Percentiles rank a stretch among this genome's conserved stretches.
Evolutionary conservation across 805 yeast species (phyloP).

Genomic region (Candida saitoana): DNA sequence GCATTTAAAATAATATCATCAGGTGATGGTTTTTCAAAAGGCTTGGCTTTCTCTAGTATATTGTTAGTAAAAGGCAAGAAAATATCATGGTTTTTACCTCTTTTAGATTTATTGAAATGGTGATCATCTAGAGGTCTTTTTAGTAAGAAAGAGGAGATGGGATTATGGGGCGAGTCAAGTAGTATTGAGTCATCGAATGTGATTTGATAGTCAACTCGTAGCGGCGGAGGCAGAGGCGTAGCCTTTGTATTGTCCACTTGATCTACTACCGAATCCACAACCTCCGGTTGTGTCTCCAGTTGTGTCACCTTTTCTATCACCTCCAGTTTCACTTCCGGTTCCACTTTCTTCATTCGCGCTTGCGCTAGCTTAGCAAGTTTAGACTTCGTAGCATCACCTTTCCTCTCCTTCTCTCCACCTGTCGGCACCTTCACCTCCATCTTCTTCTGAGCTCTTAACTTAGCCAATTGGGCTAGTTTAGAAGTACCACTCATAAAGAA

Average conservation of each 20-base stretch:
- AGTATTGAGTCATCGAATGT: slow-evolving; percentile 9
- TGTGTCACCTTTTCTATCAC: not conserved
- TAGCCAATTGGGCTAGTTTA: slow-evolving; percentile 24
- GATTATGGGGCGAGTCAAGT: slow-evolving; percentile 10
- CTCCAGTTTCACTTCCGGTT: not conserved
- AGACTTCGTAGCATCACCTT: slow-evolving; percentile 17
- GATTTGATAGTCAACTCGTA: slow-evolving; percentile 5
- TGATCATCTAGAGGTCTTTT: slow-evolving; percentile 3
- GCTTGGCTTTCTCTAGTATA: slow-evolving; percentile 33
- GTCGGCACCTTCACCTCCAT: not conserved
- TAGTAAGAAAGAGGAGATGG: slow-evolving; percentile 16
- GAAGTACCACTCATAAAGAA: slow-evolving; percentile 11
- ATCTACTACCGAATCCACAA: not conserved
- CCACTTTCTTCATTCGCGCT: slow-evolving; percentile 18
- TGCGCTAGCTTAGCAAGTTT: slow-evolving; percentile 49
- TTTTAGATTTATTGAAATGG: slow-evolving; percentile 15
- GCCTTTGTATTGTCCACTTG: not conserved
- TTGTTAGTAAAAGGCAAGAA: slow-evolving; percentile 41
- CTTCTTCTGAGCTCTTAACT: slow-evolving; percentile 14
- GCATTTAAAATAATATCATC: slow-evolving; percentile 68
- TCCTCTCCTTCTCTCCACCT: not conserved
- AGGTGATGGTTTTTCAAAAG: slow-evolving; percentile 72
- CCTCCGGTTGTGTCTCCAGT: not conserved
- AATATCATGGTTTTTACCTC: slow-evolving; percentile 17
- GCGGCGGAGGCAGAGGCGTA: not conserved